Evolutionary conservation across 345 rosid species (phyloP).

Genomic region (Chamaenerion angustifolium): DNA sequence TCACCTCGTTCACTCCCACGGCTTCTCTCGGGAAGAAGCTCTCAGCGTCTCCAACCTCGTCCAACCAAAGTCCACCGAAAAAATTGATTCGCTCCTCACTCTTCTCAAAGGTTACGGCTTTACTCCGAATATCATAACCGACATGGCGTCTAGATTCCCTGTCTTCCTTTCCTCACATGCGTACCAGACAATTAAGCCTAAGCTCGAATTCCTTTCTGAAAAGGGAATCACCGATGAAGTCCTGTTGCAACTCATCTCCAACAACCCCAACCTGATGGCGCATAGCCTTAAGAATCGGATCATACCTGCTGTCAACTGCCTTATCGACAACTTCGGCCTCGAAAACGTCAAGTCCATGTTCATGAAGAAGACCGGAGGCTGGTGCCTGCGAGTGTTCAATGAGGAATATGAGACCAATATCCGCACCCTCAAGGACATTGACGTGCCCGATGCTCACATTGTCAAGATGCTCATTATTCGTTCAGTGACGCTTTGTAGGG

Average conservation of each 20-base stretch:
- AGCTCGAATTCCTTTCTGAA: slow-evolving; percentile 9
- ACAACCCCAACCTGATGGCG: slow-evolving; percentile 7
- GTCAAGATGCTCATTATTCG: slow-evolving; percentile 5
- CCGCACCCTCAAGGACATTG: slow-evolving; percentile 2
- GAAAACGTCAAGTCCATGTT: background rate
- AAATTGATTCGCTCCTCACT: slow-evolving; percentile 1
- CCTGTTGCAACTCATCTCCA: slow-evolving; percentile 7
- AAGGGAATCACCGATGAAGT: slow-evolving; percentile 4
- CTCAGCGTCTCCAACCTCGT: background rate
- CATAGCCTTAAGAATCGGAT: slow-evolving; percentile 2
- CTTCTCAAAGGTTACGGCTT: slow-evolving; percentile 9
- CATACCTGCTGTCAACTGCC: slow-evolving; percentile 9
- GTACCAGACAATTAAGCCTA: slow-evolving; percentile 8
- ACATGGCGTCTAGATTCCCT: background rate
- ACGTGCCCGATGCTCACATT: slow-evolving; percentile 8
- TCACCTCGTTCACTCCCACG: slow-evolving; percentile 7
- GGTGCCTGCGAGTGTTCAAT: slow-evolving; percentile 7
- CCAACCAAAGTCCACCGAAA: background rate
- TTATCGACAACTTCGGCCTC: slow-evolving; percentile 6
- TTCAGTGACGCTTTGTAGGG: slow-evolving; percentile 9
- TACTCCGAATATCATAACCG: slow-evolving; percentile 1
- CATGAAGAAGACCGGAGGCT: slow-evolving; percentile 3
- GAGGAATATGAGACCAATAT: slow-evolving; percentile 4
- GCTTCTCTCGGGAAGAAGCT: slow-evolving; percentile 6
- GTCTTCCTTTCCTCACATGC: slow-evolving; percentile 1